Evolutionary conservation across 192 early-diverging fungal genomes (phyloP), one percentile per base, ranked within the genome.

Genomic region (Phycomyces blakesleeanus): DNA sequence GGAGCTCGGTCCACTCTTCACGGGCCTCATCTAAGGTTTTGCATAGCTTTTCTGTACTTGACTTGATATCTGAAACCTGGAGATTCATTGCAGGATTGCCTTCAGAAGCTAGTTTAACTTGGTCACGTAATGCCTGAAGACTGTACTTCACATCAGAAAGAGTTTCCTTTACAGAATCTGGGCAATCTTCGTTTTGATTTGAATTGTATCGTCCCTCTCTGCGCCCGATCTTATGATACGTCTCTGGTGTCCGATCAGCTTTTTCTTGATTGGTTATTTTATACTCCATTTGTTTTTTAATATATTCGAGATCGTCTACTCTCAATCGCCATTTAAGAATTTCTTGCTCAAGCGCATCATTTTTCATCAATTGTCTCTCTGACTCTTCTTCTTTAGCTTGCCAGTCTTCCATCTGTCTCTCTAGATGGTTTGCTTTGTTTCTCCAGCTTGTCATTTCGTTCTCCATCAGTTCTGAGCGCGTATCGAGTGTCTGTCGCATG

Each of bases 1-100:
- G 71, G 27, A 73, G 34, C 25, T 63, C 66, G 12, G 61, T 38
- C 71, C 66, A 67, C 12, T 56, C 65, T 34, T 51, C 29, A 14
- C 55, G 56, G 24, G 71, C 64, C 16, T 73, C 71, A 21, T 66
- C 64, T 15, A 69, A 34, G 3, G 22, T 51, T 1, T 56, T 42
- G 39, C 27, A 57, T 7, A 63, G 61, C 26, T 57, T 63, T 10
- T 37, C 51, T 5, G 55, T 41, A 18, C 37, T 50, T 40, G 49
- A 25, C 61, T 59, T 67, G 26, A 66, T 61, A n/a, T 69, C 60
- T 29, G 26, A 18, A 14, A 69, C 41, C n/a, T 61, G 60, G 9
- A 11, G 16, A 5, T 49, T 21, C 16, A 62, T 29, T 11, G 21
- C 6, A 21, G 60, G 50, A 29, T 62, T 25, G 9, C 21, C 38